A percentile compares a stretch with the other conserved stretches of the same genome.
These are phyloP conservation scores for Penicillium brasilianum DNA, from an alignment of 2,329 filamentous ascomycete genomes.

Conservation along the genomic window DNA sequence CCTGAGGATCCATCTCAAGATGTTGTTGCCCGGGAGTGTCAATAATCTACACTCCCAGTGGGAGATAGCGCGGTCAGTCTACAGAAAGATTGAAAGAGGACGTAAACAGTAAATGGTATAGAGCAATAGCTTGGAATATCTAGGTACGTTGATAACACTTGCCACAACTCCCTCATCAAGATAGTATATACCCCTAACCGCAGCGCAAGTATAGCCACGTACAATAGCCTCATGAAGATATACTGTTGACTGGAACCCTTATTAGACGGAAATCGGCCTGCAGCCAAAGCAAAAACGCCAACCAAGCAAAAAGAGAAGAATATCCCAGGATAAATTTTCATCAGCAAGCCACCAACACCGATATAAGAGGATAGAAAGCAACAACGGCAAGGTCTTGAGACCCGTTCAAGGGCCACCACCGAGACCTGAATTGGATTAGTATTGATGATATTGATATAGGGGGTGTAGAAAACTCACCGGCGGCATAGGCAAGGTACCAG, in stretches of 20 bases:
- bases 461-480: slow-evolving; percentile 39
- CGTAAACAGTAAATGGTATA: background rate
- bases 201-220: background rate
- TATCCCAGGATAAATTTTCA: background rate
- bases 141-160: background rate
- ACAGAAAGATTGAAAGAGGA: background rate
- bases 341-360: background rate
- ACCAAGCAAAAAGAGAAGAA: background rate
- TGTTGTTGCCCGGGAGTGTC: too few relatives aligned
- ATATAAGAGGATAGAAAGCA: background rate
- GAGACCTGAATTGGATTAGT: slow-evolving; percentile 1
- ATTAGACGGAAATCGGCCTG: background rate
- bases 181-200: background rate
- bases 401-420: slow-evolving; percentile 6
- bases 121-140: background rate
- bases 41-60: background rate
- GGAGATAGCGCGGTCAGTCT: too few relatives aligned
- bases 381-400: background rate
- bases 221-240: slow-evolving; percentile 1
- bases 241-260: background rate
- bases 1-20: too few relatives aligned
- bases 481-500: slow-evolving; percentile 82
- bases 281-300: background rate
- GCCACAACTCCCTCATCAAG: background rate
- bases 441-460: background rate